A percentile compares a stretch with the other conserved stretches of the same genome.
Conservation (phyloP, 371 early-diverging fungal genomes). For the Syncephalastrum sp. region DNA sequence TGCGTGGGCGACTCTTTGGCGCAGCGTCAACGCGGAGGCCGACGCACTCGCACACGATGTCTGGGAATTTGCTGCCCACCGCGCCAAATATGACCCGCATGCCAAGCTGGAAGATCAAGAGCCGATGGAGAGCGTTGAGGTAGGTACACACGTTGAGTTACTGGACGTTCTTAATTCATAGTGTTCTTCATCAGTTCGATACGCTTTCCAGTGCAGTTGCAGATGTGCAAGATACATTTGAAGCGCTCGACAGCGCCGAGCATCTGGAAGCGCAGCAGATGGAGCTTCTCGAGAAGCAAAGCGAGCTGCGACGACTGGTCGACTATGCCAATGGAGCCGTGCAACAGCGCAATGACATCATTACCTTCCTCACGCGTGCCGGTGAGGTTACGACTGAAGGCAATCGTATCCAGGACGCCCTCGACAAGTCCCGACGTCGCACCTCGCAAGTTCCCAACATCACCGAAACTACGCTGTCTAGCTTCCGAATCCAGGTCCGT, state of each 20-base stretch:
- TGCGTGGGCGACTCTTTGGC: slow-evolving; percentile 23
- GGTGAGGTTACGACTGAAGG: no score
- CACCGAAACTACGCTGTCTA: no score
- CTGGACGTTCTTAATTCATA: neutral
- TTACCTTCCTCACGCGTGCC: no score
- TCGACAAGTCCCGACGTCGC: no score
- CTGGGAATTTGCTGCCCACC: slow-evolving; percentile 35
- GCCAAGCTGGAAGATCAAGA: slow-evolving; percentile 7
- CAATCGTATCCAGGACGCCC: no score
- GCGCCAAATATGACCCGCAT: slow-evolving; percentile 30
- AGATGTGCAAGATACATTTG: neutral
- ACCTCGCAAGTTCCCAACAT: no score
- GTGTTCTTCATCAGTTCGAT: neutral
- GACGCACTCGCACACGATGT: slow-evolving; percentile 21
- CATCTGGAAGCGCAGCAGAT: slow-evolving; percentile 14
- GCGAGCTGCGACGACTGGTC: no score
- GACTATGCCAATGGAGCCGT: neutral
- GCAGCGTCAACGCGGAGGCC: slow-evolving; percentile 14
- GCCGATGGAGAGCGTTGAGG: neutral
- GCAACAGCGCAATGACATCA: no score
- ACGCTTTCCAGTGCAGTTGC: no score
- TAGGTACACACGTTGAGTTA: slow-evolving; percentile 1
- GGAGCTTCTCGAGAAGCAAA: neutral
- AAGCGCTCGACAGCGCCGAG: slow-evolving; percentile 10
- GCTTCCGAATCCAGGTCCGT: no score